A percentile compares a stretch with the other conserved stretches of the same genome.
These are phyloP conservation scores for Ogataea haglerorum DNA, from an alignment of 805 yeast species.

Conservation along the genomic window DNA sequence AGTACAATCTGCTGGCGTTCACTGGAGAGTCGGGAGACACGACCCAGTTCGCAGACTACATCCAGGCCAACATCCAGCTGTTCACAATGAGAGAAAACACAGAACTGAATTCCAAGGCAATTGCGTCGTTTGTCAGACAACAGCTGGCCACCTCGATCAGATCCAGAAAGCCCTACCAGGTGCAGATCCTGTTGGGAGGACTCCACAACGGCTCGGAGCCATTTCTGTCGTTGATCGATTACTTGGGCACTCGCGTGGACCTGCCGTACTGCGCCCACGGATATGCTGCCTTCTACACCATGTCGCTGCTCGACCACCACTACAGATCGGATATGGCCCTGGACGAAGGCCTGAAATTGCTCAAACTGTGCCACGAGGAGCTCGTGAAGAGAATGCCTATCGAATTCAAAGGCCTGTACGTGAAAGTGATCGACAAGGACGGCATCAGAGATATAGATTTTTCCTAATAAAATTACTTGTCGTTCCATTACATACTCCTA, in stretches of 20 bases:
- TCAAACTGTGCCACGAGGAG: constrained; percentile 73
- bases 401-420: constrained; percentile 77
- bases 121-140: constrained; percentile 83
- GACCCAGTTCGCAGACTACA: constrained; percentile 88
- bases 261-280: constrained; percentile 98
- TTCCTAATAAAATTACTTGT: constrained; percentile 7
- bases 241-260: constrained; percentile 85
- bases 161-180: constrained; percentile 95
- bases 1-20: constrained; percentile 78
- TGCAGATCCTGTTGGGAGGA: constrained; percentile 86
- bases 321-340: constrained; percentile 71
- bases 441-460: constrained; percentile 32
- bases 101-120: constrained; percentile 81
- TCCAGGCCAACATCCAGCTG: constrained; percentile 88
- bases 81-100: constrained; percentile 79
- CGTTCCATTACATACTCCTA: constrained; percentile 8
- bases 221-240: constrained; percentile 83
- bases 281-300: constrained; percentile 93
- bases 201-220: constrained; percentile 54
- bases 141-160: constrained; percentile 85
- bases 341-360: constrained; percentile 75
- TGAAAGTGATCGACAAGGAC: constrained; percentile 34
- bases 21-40: constrained; percentile 98
- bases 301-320: constrained; percentile 87
- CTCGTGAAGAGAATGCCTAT: constrained; percentile 83